Conservation (phyloP, 352 stramenopile genomes). For the Phytopythium delawarense region DNA sequence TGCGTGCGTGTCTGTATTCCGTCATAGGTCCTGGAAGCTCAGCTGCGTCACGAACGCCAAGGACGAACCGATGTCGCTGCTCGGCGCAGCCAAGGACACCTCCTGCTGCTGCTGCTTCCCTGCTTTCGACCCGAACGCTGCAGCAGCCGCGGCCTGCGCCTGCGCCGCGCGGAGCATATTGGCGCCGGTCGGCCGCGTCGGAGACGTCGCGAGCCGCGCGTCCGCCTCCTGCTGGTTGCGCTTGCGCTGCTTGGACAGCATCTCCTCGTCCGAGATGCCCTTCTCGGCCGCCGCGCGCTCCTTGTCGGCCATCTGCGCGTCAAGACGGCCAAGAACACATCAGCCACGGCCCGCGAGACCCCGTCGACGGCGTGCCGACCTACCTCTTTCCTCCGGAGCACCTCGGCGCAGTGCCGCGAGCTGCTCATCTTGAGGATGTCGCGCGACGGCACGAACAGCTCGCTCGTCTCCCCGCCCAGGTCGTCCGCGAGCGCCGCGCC, state of each 20-base stretch:
- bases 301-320: constrained; percentile 56
- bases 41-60: constrained; percentile 73
- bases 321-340: constrained; percentile 1
- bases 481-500: constrained; percentile 20
- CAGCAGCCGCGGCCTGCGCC: constrained; percentile 12
- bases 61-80: constrained; percentile 33
- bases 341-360: neutral
- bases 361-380: no score
- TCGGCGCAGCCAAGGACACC: neutral
- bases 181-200: constrained; percentile 25
- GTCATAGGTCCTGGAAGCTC: constrained; percentile 61
- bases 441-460: constrained; percentile 58
- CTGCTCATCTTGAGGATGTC: constrained; percentile 88
- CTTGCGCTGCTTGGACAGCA: constrained; percentile 73
- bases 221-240: constrained; percentile 68
- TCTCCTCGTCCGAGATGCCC: constrained; percentile 82
- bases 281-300: constrained; percentile 73
- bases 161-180: constrained; percentile 27
- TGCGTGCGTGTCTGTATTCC: neutral
- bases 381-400: constrained; percentile 83
- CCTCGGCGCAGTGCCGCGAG: constrained; percentile 71
- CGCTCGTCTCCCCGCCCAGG: constrained; percentile 23
- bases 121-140: constrained; percentile 20
- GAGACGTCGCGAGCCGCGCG: constrained; percentile 63
- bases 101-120: neutral